Evolutionary conservation across 768 basidiomycete genomes (phyloP).

Genomic region (Pholiota molesta): DNA sequence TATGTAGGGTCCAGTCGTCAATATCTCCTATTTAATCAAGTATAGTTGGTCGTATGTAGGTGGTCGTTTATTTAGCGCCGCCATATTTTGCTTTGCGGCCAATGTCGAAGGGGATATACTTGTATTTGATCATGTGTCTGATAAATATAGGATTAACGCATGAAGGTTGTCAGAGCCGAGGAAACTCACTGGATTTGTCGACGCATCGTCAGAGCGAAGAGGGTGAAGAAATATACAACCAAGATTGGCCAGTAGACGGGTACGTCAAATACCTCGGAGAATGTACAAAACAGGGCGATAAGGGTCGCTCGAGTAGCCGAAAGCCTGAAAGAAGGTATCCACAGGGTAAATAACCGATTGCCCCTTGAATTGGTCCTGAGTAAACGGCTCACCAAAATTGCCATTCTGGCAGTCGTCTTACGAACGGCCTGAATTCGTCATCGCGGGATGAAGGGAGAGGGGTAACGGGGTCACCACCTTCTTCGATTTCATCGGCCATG

Average conservation of each 20-base stretch:
- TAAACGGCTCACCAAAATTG: constrained; percentile 76
- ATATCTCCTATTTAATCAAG: constrained; percentile 8
- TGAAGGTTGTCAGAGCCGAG: constrained; percentile 8
- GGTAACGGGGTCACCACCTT: constrained; percentile 67
- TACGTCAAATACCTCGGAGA: constrained; percentile 88
- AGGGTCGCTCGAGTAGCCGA: constrained; percentile 89
- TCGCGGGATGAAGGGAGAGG: constrained; percentile 74
- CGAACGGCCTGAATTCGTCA: constrained; percentile 97
- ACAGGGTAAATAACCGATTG: neutral
- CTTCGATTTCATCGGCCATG: constrained; percentile 93
- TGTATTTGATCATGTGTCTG: constrained; percentile 99
- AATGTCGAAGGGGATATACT: constrained; percentile 94
- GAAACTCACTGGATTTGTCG: constrained; percentile 88
- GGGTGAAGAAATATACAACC: constrained; percentile 93
- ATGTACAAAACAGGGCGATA: constrained; percentile 77
- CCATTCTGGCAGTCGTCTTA: constrained; percentile 94
- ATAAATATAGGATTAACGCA: neutral
- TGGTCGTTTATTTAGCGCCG: constrained; percentile 43
- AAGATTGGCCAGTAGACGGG: constrained; percentile 99
- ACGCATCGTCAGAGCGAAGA: constrained; percentile 95
- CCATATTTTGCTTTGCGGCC: constrained; percentile 93
- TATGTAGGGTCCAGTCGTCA: constrained; percentile 19
- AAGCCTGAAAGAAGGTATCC: constrained; percentile 56
- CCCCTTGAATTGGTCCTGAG: neutral
- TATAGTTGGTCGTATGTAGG: neutral